These are phyloP conservation scores for Mortierella hygrophila DNA, from an alignment of 192 early-diverging fungal species.

Conservation along the genomic window DNA sequence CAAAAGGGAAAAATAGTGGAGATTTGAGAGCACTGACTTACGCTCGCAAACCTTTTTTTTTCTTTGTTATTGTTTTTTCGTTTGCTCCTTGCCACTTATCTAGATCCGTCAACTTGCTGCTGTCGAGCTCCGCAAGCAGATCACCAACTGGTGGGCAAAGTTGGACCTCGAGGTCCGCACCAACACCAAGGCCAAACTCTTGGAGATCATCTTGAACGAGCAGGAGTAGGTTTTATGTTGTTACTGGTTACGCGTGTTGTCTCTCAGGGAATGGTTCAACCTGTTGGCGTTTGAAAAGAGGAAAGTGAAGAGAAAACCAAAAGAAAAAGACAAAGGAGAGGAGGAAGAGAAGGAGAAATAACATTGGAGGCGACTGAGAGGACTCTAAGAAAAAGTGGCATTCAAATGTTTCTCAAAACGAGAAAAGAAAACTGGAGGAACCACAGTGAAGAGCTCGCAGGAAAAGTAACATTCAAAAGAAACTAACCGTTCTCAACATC, in stretches of 20 bases:
- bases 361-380: no score
- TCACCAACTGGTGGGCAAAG: constrained; percentile 80
- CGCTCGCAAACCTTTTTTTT: neutral
- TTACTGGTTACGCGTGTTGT: neutral
- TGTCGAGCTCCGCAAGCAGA: constrained; percentile 89
- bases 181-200: constrained; percentile 73
- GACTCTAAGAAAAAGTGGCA: no score
- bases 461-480: neutral
- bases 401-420: neutral
- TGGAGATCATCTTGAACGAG: constrained; percentile 80
- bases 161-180: constrained; percentile 67
- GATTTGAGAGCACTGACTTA: constrained; percentile 3
- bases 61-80: neutral
- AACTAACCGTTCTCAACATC: neutral
- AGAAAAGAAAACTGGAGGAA: no score
- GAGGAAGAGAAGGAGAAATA: no score
- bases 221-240: constrained; percentile 61
- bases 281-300: no score
- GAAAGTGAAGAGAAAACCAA: no score
- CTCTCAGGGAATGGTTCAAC: neutral
- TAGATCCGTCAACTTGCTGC: constrained; percentile 86
- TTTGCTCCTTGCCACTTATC: neutral
- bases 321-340: no score
- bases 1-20: neutral
- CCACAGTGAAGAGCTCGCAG: no score